Evolutionary conservation across 2,329 filamentous ascomycete genomes (phyloP), one percentile per base, ranked within the genome.

Genomic region (Aspergillus phoenicis): DNA sequence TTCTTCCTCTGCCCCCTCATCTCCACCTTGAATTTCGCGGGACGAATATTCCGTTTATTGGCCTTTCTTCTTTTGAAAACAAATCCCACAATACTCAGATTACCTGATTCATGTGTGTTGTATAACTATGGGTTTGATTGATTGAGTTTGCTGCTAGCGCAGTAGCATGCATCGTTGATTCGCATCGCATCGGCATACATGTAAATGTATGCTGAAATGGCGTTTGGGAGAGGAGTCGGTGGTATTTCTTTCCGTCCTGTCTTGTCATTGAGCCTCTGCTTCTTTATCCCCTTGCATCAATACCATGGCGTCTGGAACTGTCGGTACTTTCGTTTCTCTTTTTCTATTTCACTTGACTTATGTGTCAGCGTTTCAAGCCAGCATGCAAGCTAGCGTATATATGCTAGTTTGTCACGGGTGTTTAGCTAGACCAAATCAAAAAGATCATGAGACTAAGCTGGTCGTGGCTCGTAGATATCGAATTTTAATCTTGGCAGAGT

Each of bases 191-290:
- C 11, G 39, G 24, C 38, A 8, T 36, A 36, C 11, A 11, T 36
- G 11, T 13, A 36, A 5, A 5, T 13, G 36, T 26, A 41, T 41
- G 36, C 15, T 26, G 36, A 39, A 36, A 53, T 22, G 52, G 52
- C 52, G 52, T 53, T 53, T 41, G 20, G 36, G 51, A 10, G 22
- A 36, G 33, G 33, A 13, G 22, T 36, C 15, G 22, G 49, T 11
- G 36, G 47, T 49, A 6, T 55, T 56, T 30, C 11, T 10, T 30
- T 30, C 28, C 28, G 11, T 4, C 5, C 10, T 30, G 10, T 30
- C 28, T 41, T 26, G 28, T 36, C 30, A 20, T 36, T 36, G 30
- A 36, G 30, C 30, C 52, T 63, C 58, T 57, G 55, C 55, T 20
- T 52, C 26, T 26, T 15, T 39, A 13, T 38, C 15, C 20, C 10